Conservation (phyloP, 169 alveolate genomes). For the Fabrea salina region DNA sequence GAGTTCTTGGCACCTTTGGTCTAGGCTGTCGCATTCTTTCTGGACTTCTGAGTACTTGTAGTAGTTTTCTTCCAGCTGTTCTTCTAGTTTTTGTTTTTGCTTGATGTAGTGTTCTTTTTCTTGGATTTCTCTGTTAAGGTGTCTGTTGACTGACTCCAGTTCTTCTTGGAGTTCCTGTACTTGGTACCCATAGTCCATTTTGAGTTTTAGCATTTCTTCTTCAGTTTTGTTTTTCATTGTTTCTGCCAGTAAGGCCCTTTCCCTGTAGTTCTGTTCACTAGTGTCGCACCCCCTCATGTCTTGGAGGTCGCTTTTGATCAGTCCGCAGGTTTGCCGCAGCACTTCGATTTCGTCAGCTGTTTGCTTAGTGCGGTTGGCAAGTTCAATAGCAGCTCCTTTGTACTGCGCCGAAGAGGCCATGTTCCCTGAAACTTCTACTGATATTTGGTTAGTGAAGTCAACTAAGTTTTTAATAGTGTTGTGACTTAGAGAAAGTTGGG, state of each 20-base stretch:
- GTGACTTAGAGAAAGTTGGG: background rate
- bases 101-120: background rate
- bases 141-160: background rate
- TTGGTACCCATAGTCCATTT: background rate
- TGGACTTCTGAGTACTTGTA: background rate
- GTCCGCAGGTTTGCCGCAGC: background rate
- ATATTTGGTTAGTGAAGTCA: background rate
- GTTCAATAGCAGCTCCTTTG: constrained; percentile 22
- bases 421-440: constrained; percentile 5
- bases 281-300: background rate
- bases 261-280: background rate
- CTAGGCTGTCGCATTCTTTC: background rate
- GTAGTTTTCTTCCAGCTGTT: background rate
- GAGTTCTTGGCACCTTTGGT: background rate
- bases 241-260: constrained; percentile 23
- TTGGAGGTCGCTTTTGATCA: background rate
- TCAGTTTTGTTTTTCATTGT: constrained; percentile 4
- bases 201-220: constrained; percentile 10
- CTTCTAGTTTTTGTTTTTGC: background rate
- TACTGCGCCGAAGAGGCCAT: background rate
- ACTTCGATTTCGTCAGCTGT: constrained; percentile 4
- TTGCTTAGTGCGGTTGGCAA: background rate
- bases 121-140: too few species aligned
- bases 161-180: background rate
- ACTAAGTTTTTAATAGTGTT: background rate